Percentiles rank a stretch among this genome's conserved stretches.
These are phyloP conservation scores for Clonostachys sp. DNA, from an alignment of 2,329 filamentous ascomycete genomes.

Conservation along the genomic window DNA sequence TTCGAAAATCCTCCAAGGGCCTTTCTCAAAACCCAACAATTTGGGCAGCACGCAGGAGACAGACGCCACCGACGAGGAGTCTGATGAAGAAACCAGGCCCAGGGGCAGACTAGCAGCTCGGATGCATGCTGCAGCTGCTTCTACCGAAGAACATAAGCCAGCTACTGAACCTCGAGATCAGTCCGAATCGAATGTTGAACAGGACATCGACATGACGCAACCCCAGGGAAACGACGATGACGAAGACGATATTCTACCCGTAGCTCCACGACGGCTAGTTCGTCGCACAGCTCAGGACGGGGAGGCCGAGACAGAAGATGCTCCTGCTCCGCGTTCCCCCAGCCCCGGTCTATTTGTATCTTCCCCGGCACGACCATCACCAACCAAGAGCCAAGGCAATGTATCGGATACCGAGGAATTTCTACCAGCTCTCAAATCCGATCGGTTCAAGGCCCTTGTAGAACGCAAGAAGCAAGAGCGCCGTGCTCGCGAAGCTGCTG, in stretches of 20 bases:
- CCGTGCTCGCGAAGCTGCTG: slow-evolving; percentile 59
- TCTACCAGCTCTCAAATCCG: slow-evolving; percentile 41
- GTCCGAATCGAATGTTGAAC: background rate
- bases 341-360: slow-evolving; percentile 51
- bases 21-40: slow-evolving; percentile 5
- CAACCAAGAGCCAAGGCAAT: slow-evolving; percentile 16
- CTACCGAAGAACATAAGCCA: slow-evolving; percentile 1
- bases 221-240: slow-evolving; percentile 24
- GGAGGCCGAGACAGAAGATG: slow-evolving; percentile 13
- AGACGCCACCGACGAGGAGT: slow-evolving; percentile 34
- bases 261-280: slow-evolving; percentile 30
- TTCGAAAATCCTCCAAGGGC: background rate
- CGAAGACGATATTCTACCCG: slow-evolving; percentile 33
- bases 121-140: slow-evolving; percentile 41
- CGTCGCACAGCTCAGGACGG: slow-evolving; percentile 26
- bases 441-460: slow-evolving; percentile 67
- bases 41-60: slow-evolving; percentile 22
- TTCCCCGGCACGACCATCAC: slow-evolving; percentile 36
- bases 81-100: slow-evolving; percentile 38
- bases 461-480: slow-evolving; percentile 70
- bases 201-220: slow-evolving; percentile 16
- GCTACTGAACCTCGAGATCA: background rate
- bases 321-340: slow-evolving; percentile 12
- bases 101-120: slow-evolving; percentile 61
- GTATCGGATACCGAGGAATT: slow-evolving; percentile 41